phyloP scores from a whole-genome alignment of 257 asterid genomes.

The Prunella vulgaris region DNA sequence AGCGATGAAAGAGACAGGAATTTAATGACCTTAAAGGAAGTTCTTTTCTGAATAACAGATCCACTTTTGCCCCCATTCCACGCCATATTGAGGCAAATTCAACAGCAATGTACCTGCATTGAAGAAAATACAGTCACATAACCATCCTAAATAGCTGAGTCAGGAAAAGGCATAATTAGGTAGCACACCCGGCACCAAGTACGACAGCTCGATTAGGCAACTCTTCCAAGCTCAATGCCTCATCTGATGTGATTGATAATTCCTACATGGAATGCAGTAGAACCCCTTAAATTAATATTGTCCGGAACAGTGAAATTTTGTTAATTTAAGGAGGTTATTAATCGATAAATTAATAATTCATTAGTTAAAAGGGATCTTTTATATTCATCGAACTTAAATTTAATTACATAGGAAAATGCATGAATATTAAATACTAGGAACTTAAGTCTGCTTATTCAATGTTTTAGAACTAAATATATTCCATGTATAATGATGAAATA shows the following conservation, averaged over 20 bases:
- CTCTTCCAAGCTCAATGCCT: conserved; percentile 97
- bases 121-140: conserved; percentile 5
- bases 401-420: too few relatives aligned
- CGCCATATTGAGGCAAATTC: conserved; percentile 99
- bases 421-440: too few relatives aligned
- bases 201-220: conserved; percentile 82
- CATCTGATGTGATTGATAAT: conserved; percentile 94
- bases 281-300: too few relatives aligned
- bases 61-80: conserved; percentile 92
- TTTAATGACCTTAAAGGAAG: conserved; percentile 80
- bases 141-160: conserved; percentile 11
- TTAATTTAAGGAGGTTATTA: too few relatives aligned
- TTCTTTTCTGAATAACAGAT: conserved; percentile 82
- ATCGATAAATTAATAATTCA: too few relatives aligned
- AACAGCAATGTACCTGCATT: conserved; percentile 86
- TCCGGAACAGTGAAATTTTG: too few relatives aligned
- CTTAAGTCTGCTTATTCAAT: too few relatives aligned
- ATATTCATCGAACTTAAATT: too few relatives aligned
- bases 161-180: conserved; percentile 5
- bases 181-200: conserved; percentile 85
- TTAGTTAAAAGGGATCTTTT: too few relatives aligned
- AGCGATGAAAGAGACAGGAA: conserved; percentile 2
- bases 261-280: conserved; percentile 45
- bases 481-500: too few relatives aligned
- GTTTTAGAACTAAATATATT: too few relatives aligned